These are phyloP conservation scores for Boechera retrofracta DNA, from an alignment of 345 rosid species.

Conservation along the genomic window DNA sequence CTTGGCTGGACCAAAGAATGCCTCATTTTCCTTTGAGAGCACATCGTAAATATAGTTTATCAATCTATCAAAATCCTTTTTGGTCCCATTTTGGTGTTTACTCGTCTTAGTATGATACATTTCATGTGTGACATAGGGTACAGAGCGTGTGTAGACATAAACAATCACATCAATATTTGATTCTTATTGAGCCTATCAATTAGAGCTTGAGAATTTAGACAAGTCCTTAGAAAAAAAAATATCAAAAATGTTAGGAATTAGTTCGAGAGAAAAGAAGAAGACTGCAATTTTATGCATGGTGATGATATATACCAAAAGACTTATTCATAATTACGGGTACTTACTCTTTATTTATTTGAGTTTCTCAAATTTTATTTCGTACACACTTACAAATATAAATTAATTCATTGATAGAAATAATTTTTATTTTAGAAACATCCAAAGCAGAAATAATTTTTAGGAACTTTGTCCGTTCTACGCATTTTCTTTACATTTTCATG, in stretches of 20 bases:
- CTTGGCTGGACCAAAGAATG: constrained; percentile 30
- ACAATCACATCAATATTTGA: constrained; percentile 11
- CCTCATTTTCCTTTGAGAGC: constrained; percentile 25
- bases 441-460: constrained; percentile 61
- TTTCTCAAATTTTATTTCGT: background rate
- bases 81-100: constrained; percentile 36
- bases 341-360: constrained; percentile 12
- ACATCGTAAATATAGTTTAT: constrained; percentile 12
- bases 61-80: constrained; percentile 24
- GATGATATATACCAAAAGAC: background rate
- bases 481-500: constrained; percentile 58
- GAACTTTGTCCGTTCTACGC: constrained; percentile 50
- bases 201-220: background rate
- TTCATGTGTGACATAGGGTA: constrained; percentile 9
- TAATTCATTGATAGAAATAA: background rate
- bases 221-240: background rate
- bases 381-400: background rate
- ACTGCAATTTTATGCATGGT: background rate
- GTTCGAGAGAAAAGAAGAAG: background rate
- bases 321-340: background rate
- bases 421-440: constrained; percentile 34
- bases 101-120: constrained; percentile 20
- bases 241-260: background rate
- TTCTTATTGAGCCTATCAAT: background rate
- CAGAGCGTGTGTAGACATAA: constrained; percentile 13